A percentile compares a stretch with the other conserved stretches of the same genome.
phyloP scores from a whole-genome alignment of 2,329 filamentous ascomycete species.

The Claviceps quebecensis region DNA sequence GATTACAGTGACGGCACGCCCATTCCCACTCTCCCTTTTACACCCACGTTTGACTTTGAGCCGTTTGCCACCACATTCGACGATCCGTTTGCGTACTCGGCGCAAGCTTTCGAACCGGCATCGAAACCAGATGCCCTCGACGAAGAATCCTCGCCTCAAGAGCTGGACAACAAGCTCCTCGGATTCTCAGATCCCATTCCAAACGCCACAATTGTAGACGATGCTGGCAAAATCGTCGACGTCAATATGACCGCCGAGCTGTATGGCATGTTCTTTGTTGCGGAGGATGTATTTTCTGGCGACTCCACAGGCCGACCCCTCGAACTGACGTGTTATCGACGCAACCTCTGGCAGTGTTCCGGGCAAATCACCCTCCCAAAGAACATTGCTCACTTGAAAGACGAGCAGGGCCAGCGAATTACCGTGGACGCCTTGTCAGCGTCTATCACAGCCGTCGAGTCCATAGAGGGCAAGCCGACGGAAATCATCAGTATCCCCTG shows the following conservation, averaged over 20 bases:
- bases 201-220: constrained; percentile 50
- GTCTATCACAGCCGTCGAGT: constrained; percentile 74
- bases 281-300: constrained; percentile 63
- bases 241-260: constrained; percentile 59
- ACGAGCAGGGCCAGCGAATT: constrained; percentile 64
- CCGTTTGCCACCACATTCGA: constrained; percentile 48
- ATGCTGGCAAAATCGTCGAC: constrained; percentile 47
- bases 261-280: constrained; percentile 80
- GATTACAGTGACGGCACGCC: constrained; percentile 18
- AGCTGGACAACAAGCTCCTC: constrained; percentile 57
- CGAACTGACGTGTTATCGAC: constrained; percentile 86
- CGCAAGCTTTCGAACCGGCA: constrained; percentile 31
- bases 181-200: constrained; percentile 53
- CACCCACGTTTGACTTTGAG: constrained; percentile 47
- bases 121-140: constrained; percentile 28
- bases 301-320: constrained; percentile 43
- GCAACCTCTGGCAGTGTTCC: constrained; percentile 90
- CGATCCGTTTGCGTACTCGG: constrained; percentile 48
- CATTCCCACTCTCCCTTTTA: constrained; percentile 34
- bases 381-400: constrained; percentile 51
- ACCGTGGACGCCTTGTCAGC: constrained; percentile 68
- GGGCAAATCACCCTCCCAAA: constrained; percentile 71
- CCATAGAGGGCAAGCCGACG: constrained; percentile 78
- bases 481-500: constrained; percentile 95
- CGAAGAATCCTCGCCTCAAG: constrained; percentile 37